These are phyloP conservation scores for Suillus occidentalis DNA, from an alignment of 768 basidiomycete species.

Conservation along the genomic window DNA sequence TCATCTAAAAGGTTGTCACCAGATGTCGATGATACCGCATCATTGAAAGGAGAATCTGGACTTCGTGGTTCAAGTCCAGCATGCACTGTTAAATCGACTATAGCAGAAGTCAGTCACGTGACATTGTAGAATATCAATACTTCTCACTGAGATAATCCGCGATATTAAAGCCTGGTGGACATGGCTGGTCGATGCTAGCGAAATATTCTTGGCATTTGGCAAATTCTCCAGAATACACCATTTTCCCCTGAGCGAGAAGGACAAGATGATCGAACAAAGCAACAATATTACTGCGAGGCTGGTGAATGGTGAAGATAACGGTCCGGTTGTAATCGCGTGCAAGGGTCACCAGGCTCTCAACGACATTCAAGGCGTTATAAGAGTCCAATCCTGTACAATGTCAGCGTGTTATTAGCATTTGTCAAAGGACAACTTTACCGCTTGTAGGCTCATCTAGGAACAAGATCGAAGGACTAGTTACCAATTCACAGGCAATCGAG, in stretches of 20 bases:
- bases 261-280: conserved; percentile 92
- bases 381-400: conserved; percentile 74
- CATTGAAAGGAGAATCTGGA: conserved; percentile 38
- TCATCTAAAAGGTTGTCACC: conserved; percentile 60
- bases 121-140: background rate
- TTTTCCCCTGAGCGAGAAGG: conserved; percentile 78
- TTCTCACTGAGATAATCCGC: conserved; percentile 91
- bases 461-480: conserved; percentile 93
- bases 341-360: conserved; percentile 83
- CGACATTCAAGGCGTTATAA: conserved; percentile 93
- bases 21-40: conserved; percentile 42
- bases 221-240: conserved; percentile 83
- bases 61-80: conserved; percentile 41
- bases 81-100: conserved; percentile 76
- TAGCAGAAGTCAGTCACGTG: background rate
- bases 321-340: conserved; percentile 91
- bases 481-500: conserved; percentile 96
- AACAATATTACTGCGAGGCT: conserved; percentile 97
- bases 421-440: conserved; percentile 41
- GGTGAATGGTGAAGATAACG: conserved; percentile 97
- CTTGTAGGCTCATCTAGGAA: conserved; percentile 98
- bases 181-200: conserved; percentile 71
- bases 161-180: conserved; percentile 94
- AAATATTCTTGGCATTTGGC: conserved; percentile 77
- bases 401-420: conserved; percentile 10